Evolutionary conservation across 208 protist genomes (phyloP), one percentile per base, ranked within the genome.

Genomic region (Trypanosoma theileri): DNA sequence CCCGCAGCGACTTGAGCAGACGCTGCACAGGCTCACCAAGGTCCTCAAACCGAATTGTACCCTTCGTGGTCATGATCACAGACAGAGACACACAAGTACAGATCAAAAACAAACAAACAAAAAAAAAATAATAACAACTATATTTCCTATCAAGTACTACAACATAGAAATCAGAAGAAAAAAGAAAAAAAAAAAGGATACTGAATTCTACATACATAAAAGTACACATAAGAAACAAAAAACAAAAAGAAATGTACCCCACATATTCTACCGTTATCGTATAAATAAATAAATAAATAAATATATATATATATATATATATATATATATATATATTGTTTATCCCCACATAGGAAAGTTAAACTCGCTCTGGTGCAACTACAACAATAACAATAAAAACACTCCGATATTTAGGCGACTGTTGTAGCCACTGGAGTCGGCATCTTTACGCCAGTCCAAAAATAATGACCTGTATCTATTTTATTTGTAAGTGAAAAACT

Each of bases 31-130:
- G 88, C 77, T 92, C 86, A 9, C 87, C 91, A 41, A 96, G 76
- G 44, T 96, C 88, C 69, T 93, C 88, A 61, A 91, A 90, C 42
- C 86, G 84, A 59, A 93, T 96, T 7, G 80, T 85, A n/a, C 79
- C 66, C 14, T 59, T 73, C 40, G 44, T 31, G 22, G 56, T 58
- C 63, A 73, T 66, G 44, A 48, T 1, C 16, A 17, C 44, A 48
- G 11, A n/a, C 10, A 48, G n/a, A n/a, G n/a, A n/a, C n/a, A n/a
- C n/a, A n/a, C n/a, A n/a, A n/a, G n/a, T n/a, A n/a, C n/a, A n/a
- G n/a, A n/a, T n/a, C 28, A 35, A 6, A 35, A 35, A 35, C 6
- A 6, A 35, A 35, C 1, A 8, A 6, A 35, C 1, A 35, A 1
- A 35, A 6, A 35, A 35, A 35, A 35, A 35, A 35, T 8, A 35